phyloP scores from a whole-genome alignment of 2,329 filamentous ascomycete species.

The Neofusicoccum cordaticola region DNA sequence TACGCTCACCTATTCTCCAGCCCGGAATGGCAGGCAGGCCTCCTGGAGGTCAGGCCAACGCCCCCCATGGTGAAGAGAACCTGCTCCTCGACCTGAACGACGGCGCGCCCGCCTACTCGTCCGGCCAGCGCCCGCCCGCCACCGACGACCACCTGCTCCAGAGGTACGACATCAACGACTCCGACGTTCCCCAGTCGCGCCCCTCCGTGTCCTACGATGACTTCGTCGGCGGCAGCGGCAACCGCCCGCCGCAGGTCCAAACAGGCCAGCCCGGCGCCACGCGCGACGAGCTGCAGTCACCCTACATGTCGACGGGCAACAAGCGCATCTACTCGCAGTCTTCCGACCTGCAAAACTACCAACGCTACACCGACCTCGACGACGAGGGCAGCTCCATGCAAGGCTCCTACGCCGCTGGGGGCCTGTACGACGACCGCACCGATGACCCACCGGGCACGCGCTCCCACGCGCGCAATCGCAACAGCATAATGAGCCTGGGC shows the following conservation, averaged over 20 bases:
- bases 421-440: slow-evolving; percentile 52
- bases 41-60: slow-evolving; percentile 49
- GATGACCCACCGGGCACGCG: slow-evolving; percentile 43
- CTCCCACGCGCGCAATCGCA: slow-evolving; percentile 64
- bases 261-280: slow-evolving; percentile 44
- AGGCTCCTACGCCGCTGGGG: slow-evolving; percentile 71
- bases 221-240: slow-evolving; percentile 68
- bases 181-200: slow-evolving; percentile 63
- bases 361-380: slow-evolving; percentile 85
- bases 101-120: slow-evolving; percentile 67
- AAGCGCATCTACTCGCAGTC: slow-evolving; percentile 65
- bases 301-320: slow-evolving; percentile 34
- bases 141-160: slow-evolving; percentile 78
- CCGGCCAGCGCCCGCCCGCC: slow-evolving; percentile 72
- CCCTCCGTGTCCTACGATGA: slow-evolving; percentile 93
- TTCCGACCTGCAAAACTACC: slow-evolving; percentile 82
- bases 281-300: slow-evolving; percentile 33
- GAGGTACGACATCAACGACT: slow-evolving; percentile 68
- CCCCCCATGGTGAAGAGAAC: slow-evolving; percentile 35
- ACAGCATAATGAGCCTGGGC: slow-evolving; percentile 83
- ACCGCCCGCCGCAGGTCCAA: slow-evolving; percentile 18
- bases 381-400: slow-evolving; percentile 73
- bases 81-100: slow-evolving; percentile 74
- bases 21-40: slow-evolving; percentile 54
- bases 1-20: slow-evolving; percentile 12